Base-by-base conservation (phyloP, 2,329 filamentous ascomycete species). In the Talaromyces sp. region DNA sequence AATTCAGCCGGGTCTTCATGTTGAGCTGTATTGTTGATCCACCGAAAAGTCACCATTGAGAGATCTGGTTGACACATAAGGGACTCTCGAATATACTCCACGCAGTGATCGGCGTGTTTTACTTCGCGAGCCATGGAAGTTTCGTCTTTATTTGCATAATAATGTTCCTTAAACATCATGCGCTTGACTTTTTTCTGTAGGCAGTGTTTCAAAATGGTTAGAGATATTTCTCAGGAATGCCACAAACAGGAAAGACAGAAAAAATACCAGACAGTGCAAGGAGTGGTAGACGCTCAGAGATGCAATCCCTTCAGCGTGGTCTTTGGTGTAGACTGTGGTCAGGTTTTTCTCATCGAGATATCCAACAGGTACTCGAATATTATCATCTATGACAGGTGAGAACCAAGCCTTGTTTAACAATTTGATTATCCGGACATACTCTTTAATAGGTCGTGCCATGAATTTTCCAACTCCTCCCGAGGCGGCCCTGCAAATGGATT, bases 51-150 rank as follows among this genome's bases (percentile, higher is more conserved):
- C 22, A 31, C 27, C 27, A 53, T 25, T 7, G 49, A 6, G 27
- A 31, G 49, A 53, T 53, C 49, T 53, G 22, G 22, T 53, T 31
- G 22, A 53, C 68, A 69, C 31, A 69, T 36, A 0, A 58, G 40
- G 17, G 51, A 31, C 47, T 68, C 64, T 22, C 68, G 68, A 6
- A 68, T 56, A 17, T 65, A 53, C 15, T 69, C 68, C n/a, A 68
- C 27, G 51, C 66, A 68, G 27, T 68, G 66, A 22, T 68, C 66
- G 36, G 36, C 36, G 36, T 40, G 36, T 40, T 40, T 40, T 13
- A 13, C 10, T 40, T 40, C 36, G 36, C 36, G 36, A 40, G 36
- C 36, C 36, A 40, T 40, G 15, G 36, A 40, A 40, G 36, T 40
- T 40, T 40, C 36, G 15, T 40, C 36, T 8, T 13, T 40, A 13